A percentile compares a stretch with the other conserved stretches of the same genome.
phyloP scores from a whole-genome alignment of 768 basidiomycete species.

The Solioccasus polychromus region DNA sequence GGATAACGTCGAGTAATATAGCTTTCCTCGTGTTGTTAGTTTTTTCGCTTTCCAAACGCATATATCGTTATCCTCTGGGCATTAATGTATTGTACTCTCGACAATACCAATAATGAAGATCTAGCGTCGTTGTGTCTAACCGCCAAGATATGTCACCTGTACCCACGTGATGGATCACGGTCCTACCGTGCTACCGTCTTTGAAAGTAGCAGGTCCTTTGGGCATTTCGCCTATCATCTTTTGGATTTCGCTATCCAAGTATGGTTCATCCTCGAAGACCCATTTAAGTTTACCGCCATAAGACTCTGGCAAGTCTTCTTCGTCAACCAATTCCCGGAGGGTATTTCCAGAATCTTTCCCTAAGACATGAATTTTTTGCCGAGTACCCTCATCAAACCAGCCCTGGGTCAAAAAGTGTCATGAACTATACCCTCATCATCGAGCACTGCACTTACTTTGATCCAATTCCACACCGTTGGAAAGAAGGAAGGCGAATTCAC shows the following conservation, averaged over 20 bases:
- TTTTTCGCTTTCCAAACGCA: conserved; percentile 4
- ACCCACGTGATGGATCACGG: conserved; percentile 14
- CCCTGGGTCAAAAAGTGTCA: conserved; percentile 35
- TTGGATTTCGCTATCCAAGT: conserved; percentile 54
- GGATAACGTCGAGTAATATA: conserved; percentile 40
- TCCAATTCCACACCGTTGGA: conserved; percentile 80
- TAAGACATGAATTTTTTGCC: conserved; percentile 73
- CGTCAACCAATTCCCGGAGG: conserved; percentile 49
- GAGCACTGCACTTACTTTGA: conserved; percentile 50
- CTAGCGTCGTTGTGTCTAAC: conserved; percentile 5
- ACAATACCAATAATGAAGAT: conserved; percentile 9
- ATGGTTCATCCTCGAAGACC: conserved; percentile 65
- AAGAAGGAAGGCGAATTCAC: conserved; percentile 85
- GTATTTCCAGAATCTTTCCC: conserved; percentile 54
- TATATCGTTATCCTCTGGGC: conserved; percentile 28
- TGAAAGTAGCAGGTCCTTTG: conserved; percentile 50
- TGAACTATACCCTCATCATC: not conserved
- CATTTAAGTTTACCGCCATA: conserved; percentile 79
- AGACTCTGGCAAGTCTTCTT: conserved; percentile 52
- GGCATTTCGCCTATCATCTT: conserved; percentile 49
- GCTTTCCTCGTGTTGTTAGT: not conserved
- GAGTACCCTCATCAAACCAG: conserved; percentile 80
- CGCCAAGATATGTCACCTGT: too few species aligned
- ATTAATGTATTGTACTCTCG: conserved; percentile 28
- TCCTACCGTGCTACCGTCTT: conserved; percentile 40